Evolutionary conservation across 1,284 basidiomycete species (phyloP).

Genomic region (Cryptococcus amylolentus): DNA sequence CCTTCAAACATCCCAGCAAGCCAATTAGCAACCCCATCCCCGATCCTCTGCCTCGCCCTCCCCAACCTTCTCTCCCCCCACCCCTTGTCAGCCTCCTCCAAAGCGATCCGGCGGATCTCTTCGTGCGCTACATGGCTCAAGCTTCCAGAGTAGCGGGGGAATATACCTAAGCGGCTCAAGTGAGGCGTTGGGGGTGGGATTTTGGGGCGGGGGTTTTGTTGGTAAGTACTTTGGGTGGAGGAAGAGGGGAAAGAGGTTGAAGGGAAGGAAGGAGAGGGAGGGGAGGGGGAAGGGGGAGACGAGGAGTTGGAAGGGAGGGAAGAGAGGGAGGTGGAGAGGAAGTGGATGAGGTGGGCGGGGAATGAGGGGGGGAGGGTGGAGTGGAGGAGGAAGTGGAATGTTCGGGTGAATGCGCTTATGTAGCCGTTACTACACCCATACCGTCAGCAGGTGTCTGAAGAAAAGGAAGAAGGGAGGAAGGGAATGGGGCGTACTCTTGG

Average conservation of each 20-base stretch:
- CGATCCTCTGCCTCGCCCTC: conserved; percentile 67
- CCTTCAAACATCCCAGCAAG: conserved; percentile 69
- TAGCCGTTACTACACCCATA: background rate
- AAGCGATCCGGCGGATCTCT: conserved; percentile 70
- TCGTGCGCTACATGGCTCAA: conserved; percentile 79
- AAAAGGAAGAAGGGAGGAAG: too few species aligned
- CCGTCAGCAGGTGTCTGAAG: background rate
- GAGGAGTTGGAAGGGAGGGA: conserved; percentile 30
- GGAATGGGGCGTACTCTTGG: conserved; percentile 29
- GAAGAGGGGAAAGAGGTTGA: conserved; percentile 10
- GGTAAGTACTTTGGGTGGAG: conserved; percentile 18
- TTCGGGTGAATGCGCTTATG: conserved; percentile 26
- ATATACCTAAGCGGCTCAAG: conserved; percentile 69
- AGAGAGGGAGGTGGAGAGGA: conserved; percentile 15
- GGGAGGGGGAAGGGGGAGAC: conserved; percentile 33
- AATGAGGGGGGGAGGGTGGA: background rate
- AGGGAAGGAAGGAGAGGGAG: conserved; percentile 24
- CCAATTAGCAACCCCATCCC: conserved; percentile 73
- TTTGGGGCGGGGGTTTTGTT: conserved; percentile 6
- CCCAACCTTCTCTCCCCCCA: conserved; percentile 68
- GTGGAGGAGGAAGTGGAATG: conserved; percentile 42
- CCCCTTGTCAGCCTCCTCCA: conserved; percentile 61
- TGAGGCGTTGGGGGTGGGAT: conserved; percentile 36
- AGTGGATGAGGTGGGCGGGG: conserved; percentile 37
- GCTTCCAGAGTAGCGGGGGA: conserved; percentile 79